Percentiles rank a stretch among this genome's conserved stretches.
These are phyloP conservation scores for Striga hermonthica DNA, from an alignment of 305 asterid species.

Conservation along the genomic window DNA sequence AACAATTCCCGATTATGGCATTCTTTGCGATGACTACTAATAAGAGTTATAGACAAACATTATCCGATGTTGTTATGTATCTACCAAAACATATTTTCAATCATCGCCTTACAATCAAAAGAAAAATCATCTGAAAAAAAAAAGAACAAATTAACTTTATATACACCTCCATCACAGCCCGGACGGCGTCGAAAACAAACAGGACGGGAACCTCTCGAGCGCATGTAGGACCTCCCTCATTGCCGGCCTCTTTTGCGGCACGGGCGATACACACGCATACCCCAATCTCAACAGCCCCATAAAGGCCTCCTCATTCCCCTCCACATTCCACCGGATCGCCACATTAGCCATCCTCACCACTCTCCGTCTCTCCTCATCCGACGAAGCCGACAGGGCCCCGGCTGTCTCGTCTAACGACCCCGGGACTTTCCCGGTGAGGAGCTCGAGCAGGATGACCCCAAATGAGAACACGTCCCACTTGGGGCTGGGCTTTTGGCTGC, in stretches of 20 bases:
- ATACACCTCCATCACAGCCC: no score
- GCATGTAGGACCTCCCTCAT: constrained; percentile 82
- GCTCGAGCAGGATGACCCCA: constrained; percentile 71
- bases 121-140: no score
- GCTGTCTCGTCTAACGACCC: constrained; percentile 34
- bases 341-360: constrained; percentile 66
- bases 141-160: no score
- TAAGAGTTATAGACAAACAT: no score
- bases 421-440: constrained; percentile 63
- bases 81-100: no score
- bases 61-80: no score
- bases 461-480: constrained; percentile 90
- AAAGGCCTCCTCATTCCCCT: constrained; percentile 69
- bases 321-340: constrained; percentile 73
- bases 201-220: constrained; percentile 69
- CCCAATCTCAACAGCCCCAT: constrained; percentile 64
- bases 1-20: no score
- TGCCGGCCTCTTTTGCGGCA: constrained; percentile 83
- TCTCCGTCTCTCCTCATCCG: constrained; percentile 48
- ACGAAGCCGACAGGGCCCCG: constrained; percentile 16
- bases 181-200: no score
- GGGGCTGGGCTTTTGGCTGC: constrained; percentile 72
- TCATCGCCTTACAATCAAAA: no score
- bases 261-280: constrained; percentile 55
- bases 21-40: no score